These are phyloP conservation scores for Claviceps maximensis DNA, from an alignment of 2,329 filamentous ascomycete genomes.

Conservation along the genomic window DNA sequence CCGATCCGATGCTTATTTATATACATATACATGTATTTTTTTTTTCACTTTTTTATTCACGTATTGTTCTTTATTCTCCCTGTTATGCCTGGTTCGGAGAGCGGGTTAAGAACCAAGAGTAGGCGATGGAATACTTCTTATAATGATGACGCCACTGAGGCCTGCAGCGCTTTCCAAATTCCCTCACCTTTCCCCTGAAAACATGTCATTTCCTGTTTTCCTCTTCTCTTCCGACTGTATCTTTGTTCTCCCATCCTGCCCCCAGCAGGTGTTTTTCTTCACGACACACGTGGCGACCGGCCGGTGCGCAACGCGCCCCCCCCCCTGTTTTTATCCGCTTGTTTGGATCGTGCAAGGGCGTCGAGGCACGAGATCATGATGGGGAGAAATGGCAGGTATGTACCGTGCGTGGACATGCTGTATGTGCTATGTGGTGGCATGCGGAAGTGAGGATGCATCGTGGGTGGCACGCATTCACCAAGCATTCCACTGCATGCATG, in stretches of 20 bases:
- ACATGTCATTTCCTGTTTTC: too few relatives aligned
- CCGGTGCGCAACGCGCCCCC: background rate
- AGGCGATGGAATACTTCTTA: too few relatives aligned
- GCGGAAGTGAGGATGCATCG: background rate
- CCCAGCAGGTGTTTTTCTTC: background rate
- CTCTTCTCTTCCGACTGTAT: background rate
- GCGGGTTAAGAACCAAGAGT: background rate
- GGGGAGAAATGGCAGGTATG: background rate
- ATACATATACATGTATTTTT: too few relatives aligned
- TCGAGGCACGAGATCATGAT: background rate
- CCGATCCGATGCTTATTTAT: background rate
- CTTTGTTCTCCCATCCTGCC: background rate
- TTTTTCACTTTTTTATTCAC: background rate
- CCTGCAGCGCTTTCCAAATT: too few relatives aligned
- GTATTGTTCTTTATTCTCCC: background rate
- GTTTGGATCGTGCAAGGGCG: background rate
- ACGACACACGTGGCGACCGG: conserved; percentile 5
- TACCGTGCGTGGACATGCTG: background rate
- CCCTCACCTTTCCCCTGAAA: too few relatives aligned
- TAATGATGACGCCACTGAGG: too few relatives aligned
- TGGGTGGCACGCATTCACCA: background rate
- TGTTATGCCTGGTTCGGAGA: background rate
- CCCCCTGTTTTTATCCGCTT: background rate
- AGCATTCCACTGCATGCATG: background rate
- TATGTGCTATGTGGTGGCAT: background rate